These are phyloP conservation scores for Raphanus raphanistrum DNA, from an alignment of 345 rosid genomes.

Conservation along the genomic window DNA sequence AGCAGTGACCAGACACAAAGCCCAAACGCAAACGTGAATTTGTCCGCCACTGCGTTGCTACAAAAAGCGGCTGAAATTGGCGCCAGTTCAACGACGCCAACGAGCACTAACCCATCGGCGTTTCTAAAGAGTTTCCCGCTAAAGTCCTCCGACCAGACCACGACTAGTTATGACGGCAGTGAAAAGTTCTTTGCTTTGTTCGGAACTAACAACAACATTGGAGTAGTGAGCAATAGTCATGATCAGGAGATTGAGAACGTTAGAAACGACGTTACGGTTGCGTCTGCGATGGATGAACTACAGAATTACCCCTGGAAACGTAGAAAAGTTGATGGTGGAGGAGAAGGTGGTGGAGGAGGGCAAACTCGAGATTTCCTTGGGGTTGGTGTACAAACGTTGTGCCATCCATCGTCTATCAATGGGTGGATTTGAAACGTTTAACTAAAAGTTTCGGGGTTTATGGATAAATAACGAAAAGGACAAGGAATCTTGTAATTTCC, in stretches of 20 bases:
- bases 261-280: conserved; percentile 37
- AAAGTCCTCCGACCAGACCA: conserved; percentile 40
- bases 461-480: conserved; percentile 20
- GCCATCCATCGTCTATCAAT: conserved; percentile 48
- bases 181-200: conserved; percentile 54
- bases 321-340: conserved; percentile 45
- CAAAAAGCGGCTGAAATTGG: conserved; percentile 98
- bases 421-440: conserved; percentile 57
- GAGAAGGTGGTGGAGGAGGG: conserved; percentile 50
- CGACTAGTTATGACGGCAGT: conserved; percentile 38
- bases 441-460: background rate
- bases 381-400: conserved; percentile 66
- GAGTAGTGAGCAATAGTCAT: conserved; percentile 13
- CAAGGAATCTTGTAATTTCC: conserved; percentile 30
- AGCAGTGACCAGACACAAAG: conserved; percentile 57
- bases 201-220: conserved; percentile 32
- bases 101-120: conserved; percentile 39
- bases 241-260: conserved; percentile 43
- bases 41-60: conserved; percentile 94
- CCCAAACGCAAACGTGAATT: conserved; percentile 42
- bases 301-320: conserved; percentile 61
- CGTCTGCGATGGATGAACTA: conserved; percentile 46
- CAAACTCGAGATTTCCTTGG: conserved; percentile 95
- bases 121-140: conserved; percentile 56
- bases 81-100: conserved; percentile 41